These are phyloP conservation scores for Chloropicon primus DNA, from an alignment of 139 green algal species.

Conservation along the genomic window DNA sequence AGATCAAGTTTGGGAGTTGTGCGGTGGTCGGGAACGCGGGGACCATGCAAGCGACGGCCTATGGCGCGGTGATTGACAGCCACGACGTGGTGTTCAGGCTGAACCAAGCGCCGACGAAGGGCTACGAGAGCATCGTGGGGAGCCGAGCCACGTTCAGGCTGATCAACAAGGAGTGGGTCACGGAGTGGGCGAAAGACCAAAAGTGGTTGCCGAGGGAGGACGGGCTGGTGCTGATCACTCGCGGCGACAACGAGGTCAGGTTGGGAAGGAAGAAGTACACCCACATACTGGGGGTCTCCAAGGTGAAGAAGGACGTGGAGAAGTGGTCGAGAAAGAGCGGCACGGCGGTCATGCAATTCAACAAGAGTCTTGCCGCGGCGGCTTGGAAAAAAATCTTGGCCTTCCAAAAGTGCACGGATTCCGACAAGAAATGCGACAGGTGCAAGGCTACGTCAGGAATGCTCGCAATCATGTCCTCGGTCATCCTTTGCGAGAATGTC, in stretches of 20 bases:
- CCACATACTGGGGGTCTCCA: background rate
- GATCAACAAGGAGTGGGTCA: slow-evolving; percentile 12
- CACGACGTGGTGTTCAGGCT: background rate
- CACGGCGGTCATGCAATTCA: background rate
- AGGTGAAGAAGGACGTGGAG: background rate
- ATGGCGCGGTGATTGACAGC: slow-evolving; percentile 8
- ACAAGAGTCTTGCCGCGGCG: background rate
- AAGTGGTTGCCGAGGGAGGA: slow-evolving; percentile 9
- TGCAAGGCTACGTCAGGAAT: slow-evolving; percentile 8
- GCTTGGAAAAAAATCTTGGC: slow-evolving; percentile 1
- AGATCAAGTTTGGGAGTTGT: background rate
- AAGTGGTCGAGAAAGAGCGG: background rate
- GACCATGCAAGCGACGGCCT: slow-evolving; percentile 1
- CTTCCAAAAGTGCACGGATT: background rate
- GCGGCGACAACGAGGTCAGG: slow-evolving; percentile 1
- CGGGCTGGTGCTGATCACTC: background rate
- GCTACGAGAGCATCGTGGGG: background rate
- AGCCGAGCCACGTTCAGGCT: background rate
- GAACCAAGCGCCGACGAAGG: slow-evolving; percentile 7
- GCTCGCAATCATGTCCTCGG: background rate
- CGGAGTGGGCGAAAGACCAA: slow-evolving; percentile 1
- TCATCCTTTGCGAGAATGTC: slow-evolving; percentile 4
- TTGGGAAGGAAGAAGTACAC: background rate
- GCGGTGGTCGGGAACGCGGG: slow-evolving; percentile 6
- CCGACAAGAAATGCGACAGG: slow-evolving; percentile 1